Conservation (phyloP, 371 early-diverging fungal genomes). For the Thermomucor indicae-seudaticae region DNA sequence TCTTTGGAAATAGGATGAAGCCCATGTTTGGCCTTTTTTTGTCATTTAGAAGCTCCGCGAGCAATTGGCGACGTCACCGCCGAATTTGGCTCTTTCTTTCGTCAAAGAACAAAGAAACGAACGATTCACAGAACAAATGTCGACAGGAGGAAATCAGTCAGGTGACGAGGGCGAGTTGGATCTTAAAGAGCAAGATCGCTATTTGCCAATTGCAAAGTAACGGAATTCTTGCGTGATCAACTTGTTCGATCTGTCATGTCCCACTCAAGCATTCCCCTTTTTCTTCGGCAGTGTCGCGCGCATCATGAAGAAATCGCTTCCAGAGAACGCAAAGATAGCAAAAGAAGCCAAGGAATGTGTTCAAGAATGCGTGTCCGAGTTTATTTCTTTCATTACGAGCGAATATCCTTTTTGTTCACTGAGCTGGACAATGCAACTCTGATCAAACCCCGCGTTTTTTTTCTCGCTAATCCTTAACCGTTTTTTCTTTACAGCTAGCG, state of each 20-base stretch:
- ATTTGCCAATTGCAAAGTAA: conserved; percentile 85
- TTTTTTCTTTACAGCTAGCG: conserved; percentile 66
- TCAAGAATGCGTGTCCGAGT: conserved; percentile 99
- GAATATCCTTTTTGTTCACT: conserved; percentile 58
- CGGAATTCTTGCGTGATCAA: background rate
- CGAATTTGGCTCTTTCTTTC: no score
- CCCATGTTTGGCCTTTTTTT: background rate
- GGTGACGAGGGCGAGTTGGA: conserved; percentile 69
- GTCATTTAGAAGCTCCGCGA: background rate
- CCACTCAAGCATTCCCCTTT: conserved; percentile 11
- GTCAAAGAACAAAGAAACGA: background rate
- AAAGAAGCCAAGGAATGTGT: conserved; percentile 99
- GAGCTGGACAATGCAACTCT: background rate
- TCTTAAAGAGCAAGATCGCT: conserved; percentile 94
- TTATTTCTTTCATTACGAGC: conserved; percentile 98
- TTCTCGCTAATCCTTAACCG: conserved; percentile 21
- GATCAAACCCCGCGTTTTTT: background rate
- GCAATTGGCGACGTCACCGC: background rate
- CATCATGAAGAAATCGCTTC: conserved; percentile 98
- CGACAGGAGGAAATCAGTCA: conserved; percentile 21
- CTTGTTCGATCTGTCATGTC: background rate
- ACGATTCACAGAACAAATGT: conserved; percentile 1
- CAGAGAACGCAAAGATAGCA: conserved; percentile 98
- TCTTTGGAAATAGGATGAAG: background rate
- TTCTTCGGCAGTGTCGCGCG: conserved; percentile 95